Conservation (phyloP, 2,329 filamentous ascomycete genomes). For the Graphilbum fragrans region DNA sequence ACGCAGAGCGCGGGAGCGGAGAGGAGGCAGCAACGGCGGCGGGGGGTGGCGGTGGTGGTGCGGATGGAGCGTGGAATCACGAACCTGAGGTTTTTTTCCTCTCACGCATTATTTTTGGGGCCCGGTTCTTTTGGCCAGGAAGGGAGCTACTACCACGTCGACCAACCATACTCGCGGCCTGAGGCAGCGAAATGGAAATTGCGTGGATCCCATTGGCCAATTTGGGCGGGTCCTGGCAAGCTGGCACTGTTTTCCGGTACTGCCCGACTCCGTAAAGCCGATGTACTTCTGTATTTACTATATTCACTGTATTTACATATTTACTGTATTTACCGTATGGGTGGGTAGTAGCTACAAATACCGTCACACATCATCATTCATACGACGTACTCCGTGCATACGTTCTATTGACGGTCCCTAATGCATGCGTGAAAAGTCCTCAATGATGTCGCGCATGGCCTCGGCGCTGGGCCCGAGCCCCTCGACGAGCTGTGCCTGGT, state of each 20-base stretch:
- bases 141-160: no score
- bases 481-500: conserved; percentile 39
- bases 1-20: conserved; percentile 5
- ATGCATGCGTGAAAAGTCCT: conserved; percentile 51
- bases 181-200: conserved; percentile 11
- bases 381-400: no score
- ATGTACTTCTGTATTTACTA: neutral
- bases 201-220: conserved; percentile 7
- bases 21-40: no score
- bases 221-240: neutral
- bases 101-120: conserved; percentile 2
- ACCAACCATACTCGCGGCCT: conserved; percentile 1
- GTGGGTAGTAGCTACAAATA: no score
- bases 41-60: no score
- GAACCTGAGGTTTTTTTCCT: conserved; percentile 34
- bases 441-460: conserved; percentile 48
- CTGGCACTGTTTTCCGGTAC: conserved; percentile 8
- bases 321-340: no score
- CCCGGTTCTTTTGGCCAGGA: neutral
- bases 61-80: neutral
- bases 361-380: neutral
- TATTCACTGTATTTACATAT: no score
- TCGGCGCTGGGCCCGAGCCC: conserved; percentile 49
- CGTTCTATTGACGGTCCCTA: no score
- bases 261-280: conserved; percentile 7